Evolutionary conservation across 169 alveolate species (phyloP).

Genomic region (Eimeria maxima): DNA sequence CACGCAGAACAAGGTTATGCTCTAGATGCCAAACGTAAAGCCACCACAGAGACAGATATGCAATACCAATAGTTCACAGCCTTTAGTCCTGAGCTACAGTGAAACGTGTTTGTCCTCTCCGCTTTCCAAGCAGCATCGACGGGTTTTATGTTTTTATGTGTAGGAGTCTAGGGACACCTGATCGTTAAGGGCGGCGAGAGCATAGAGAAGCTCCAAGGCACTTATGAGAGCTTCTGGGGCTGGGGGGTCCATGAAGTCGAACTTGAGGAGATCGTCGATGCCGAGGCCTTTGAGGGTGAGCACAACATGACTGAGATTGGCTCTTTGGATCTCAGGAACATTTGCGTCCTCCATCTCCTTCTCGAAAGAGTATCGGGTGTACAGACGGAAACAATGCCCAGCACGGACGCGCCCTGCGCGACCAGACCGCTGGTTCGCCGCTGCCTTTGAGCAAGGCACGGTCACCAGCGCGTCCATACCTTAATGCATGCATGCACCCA

Average conservation of each 20-base stretch:
- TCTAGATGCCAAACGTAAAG: not conserved
- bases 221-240: conserved; percentile 96
- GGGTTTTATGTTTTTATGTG: not conserved
- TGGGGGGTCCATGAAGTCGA: conserved; percentile 99
- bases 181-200: conserved; percentile 97
- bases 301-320: conserved; percentile 89
- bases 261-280: conserved; percentile 98
- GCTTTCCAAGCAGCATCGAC: not conserved
- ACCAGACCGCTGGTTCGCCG: conserved; percentile 99
- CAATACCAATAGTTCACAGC: not conserved
- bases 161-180: conserved; percentile 33
- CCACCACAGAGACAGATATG: not conserved
- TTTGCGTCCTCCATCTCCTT: conserved; percentile 97
- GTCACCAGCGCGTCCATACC: conserved; percentile 98
- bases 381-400: conserved; percentile 98
- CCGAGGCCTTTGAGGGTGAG: conserved; percentile 97
- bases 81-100: not conserved
- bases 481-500: conserved; percentile 56
- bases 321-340: conserved; percentile 86
- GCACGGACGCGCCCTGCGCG: conserved; percentile 99
- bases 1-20: not conserved
- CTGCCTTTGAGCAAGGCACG: conserved; percentile 99
- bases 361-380: conserved; percentile 97
- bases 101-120: not conserved
- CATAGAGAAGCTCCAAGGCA: conserved; percentile 98